Evolutionary conservation across 352 stramenopile species (phyloP).

Genomic region (Phytopythium sindhum): DNA sequence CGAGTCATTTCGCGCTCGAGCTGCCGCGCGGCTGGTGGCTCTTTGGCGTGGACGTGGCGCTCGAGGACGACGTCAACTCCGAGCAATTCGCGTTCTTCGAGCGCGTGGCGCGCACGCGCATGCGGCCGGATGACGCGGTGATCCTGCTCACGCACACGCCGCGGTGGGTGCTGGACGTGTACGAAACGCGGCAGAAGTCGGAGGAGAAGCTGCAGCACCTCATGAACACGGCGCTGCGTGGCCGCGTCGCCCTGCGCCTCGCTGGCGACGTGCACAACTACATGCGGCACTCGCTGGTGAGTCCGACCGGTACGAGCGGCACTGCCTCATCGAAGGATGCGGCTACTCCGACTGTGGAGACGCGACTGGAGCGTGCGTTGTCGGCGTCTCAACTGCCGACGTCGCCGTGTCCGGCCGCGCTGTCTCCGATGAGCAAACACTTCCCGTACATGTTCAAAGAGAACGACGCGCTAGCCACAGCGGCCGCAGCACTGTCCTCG

Average conservation of each 20-base stretch:
- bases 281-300: slow-evolving; percentile 76
- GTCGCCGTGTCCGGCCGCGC: slow-evolving; percentile 4
- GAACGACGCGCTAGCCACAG: neutral
- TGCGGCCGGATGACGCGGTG: slow-evolving; percentile 79
- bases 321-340: neutral
- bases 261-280: slow-evolving; percentile 95
- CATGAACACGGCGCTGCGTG: slow-evolving; percentile 70
- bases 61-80: slow-evolving; percentile 92
- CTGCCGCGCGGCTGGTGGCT: slow-evolving; percentile 92
- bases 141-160: slow-evolving; percentile 92
- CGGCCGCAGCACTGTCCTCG: slow-evolving; percentile 1
- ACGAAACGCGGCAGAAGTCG: slow-evolving; percentile 67
- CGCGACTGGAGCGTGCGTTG: neutral
- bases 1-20: slow-evolving; percentile 90
- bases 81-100: slow-evolving; percentile 93
- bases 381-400: slow-evolving; percentile 1
- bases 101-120: slow-evolving; percentile 66
- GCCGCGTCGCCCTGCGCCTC: slow-evolving; percentile 70
- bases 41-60: slow-evolving; percentile 87
- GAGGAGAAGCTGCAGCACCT: slow-evolving; percentile 80
- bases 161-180: slow-evolving; percentile 89
- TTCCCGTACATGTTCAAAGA: slow-evolving; percentile 67
- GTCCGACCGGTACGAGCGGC: neutral
- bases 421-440: slow-evolving; percentile 60
- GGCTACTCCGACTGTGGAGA: neutral